Evolutionary conservation across 2,329 filamentous ascomycete species (phyloP).

Genomic region (Paraphaeosphaeria sporulosa): DNA sequence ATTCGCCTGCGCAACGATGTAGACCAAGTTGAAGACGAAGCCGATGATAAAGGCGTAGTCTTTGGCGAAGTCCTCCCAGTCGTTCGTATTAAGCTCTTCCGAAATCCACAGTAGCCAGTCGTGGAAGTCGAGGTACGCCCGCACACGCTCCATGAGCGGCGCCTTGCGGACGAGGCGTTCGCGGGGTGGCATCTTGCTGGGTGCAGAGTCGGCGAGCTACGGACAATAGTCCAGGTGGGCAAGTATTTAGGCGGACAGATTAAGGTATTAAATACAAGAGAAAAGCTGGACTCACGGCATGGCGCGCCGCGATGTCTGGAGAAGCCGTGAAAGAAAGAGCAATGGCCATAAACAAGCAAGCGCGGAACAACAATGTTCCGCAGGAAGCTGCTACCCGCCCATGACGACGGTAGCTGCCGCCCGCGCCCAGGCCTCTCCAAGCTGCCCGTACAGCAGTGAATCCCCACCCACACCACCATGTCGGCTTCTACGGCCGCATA

Average conservation of each 20-base stretch:
- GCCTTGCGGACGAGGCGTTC: slow-evolving; percentile 80
- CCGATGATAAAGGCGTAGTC: slow-evolving; percentile 79
- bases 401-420: slow-evolving; percentile 31
- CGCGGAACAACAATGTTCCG: slow-evolving; percentile 28
- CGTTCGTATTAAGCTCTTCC: slow-evolving; percentile 88
- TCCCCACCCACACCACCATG: slow-evolving; percentile 52
- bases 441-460: slow-evolving; percentile 13
- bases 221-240: not conserved
- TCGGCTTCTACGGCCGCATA: slow-evolving; percentile 66
- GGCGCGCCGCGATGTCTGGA: slow-evolving; percentile 20
- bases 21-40: slow-evolving; percentile 76
- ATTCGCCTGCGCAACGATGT: slow-evolving; percentile 85
- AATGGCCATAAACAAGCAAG: slow-evolving; percentile 20
- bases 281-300: slow-evolving; percentile 32
- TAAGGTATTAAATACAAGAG: not conserved
- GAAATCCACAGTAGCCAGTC: slow-evolving; percentile 91
- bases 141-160: slow-evolving; percentile 81
- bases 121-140: slow-evolving; percentile 81
- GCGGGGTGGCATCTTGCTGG: slow-evolving; percentile 58
- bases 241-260: slow-evolving; percentile 4
- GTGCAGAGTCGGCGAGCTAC: not conserved
- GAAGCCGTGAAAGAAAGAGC: slow-evolving; percentile 15
- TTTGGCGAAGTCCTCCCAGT: slow-evolving; percentile 82
- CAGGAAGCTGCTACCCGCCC: slow-evolving; percentile 12
- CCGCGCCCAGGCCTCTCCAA: slow-evolving; percentile 18